These are phyloP conservation scores for Claviceps spartinae DNA, from an alignment of 2,329 filamentous ascomycete genomes.

Conservation along the genomic window DNA sequence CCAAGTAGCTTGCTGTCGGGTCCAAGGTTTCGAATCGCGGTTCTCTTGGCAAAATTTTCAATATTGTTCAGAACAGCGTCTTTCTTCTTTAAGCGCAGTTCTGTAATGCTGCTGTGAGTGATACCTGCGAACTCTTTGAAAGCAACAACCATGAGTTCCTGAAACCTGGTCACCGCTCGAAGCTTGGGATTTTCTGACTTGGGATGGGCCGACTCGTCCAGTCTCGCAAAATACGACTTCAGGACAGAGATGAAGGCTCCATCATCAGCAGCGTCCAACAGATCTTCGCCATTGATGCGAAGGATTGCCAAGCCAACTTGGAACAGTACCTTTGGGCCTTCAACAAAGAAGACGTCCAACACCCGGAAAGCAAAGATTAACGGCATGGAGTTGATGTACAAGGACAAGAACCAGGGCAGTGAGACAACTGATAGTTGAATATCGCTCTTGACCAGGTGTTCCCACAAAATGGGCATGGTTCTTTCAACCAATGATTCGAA, in stretches of 20 bases:
- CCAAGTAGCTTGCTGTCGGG: slow-evolving; percentile 88
- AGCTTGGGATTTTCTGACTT: slow-evolving; percentile 92
- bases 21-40: slow-evolving; percentile 87
- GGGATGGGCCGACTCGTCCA: slow-evolving; percentile 93
- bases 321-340: slow-evolving; percentile 93
- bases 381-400: slow-evolving; percentile 99
- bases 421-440: slow-evolving; percentile 96
- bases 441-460: slow-evolving; percentile 92
- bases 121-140: slow-evolving; percentile 97
- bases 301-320: slow-evolving; percentile 95
- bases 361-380: slow-evolving; percentile 95
- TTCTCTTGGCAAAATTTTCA: slow-evolving; percentile 93
- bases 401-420: slow-evolving; percentile 90
- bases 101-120: slow-evolving; percentile 82
- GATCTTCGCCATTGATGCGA: slow-evolving; percentile 89
- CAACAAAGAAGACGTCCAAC: slow-evolving; percentile 93
- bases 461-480: slow-evolving; percentile 97
- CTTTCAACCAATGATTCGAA: slow-evolving; percentile 97
- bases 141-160: slow-evolving; percentile 96
- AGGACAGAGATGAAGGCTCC: slow-evolving; percentile 93
- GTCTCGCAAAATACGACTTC: slow-evolving; percentile 82
- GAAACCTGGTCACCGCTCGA: slow-evolving; percentile 85
- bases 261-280: slow-evolving; percentile 85
- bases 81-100: slow-evolving; percentile 84
- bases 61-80: slow-evolving; percentile 89